Base-by-base conservation (phyloP, 2,329 filamentous ascomycete genomes). In the Emydomyces testavorans region DNA sequence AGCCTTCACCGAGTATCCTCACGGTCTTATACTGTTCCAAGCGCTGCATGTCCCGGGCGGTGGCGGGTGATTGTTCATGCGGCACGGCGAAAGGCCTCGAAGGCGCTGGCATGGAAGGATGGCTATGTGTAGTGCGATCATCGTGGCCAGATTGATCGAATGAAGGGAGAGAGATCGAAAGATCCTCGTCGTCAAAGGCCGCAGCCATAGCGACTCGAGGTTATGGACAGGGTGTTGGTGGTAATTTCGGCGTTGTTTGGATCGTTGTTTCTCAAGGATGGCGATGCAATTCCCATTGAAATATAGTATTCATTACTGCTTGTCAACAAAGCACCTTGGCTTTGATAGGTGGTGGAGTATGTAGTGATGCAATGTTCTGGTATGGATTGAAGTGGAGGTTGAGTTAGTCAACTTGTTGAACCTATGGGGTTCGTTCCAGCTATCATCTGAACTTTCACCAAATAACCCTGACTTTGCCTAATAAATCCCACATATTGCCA, bases 11-110 rank as follows among this genome's bases (percentile, higher is more conserved):
- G 11, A 98, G 76, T 13, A 90, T 95, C 64, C 82, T 83, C 57
- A 94, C 75, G 49, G 95, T 82, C 59, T 84, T 85, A 72, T 98
- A 98, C 67, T 89, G 85, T 56, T 88, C 88, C 60, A 96, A 80
- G 56, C 90, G 81, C 71, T 90, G 84, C 70, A 85, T 86, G 54
- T 80, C 78, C 70, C 70, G 66, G 57, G 62, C 71, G 56, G 67
- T 72, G 52, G 62, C 64, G 32, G 66, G 68, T 50, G 67, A 71
- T 63, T 71, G 67, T 54, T 55, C 62, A 15, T 35, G 35, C 35
- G 41, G 41, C 51, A 53, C 57, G 58, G 46, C 32, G 31, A 35
- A 40, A 32, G 49, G 44, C 3, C 28, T 45, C 20, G 43, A 31
- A 31, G 47, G 40, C 3, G 44, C 47, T 36, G 48, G 46, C 34